Conservation (phyloP, 768 basidiomycete species). For the Pilatotrama ljubarskyi region DNA sequence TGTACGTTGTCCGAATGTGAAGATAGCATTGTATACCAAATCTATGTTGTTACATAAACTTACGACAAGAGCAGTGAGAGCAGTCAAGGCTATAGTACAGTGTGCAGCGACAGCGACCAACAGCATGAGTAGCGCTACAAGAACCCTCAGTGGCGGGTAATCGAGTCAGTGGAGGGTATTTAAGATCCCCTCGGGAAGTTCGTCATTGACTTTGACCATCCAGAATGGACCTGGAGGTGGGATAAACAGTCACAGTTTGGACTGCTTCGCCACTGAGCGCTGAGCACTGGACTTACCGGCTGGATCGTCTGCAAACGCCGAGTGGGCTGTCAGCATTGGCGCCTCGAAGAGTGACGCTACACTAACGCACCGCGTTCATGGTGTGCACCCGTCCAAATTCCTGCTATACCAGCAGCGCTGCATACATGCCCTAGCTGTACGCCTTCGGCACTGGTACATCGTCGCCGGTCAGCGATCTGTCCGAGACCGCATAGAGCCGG, state of each 20-base stretch:
- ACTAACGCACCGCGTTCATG: constrained; percentile 53
- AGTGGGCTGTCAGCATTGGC: neutral
- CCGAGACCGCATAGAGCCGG: no score
- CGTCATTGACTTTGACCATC: constrained; percentile 57
- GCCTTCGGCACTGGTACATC: constrained; percentile 55
- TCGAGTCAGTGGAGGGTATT: constrained; percentile 7
- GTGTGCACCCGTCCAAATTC: constrained; percentile 64
- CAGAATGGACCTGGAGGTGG: constrained; percentile 61
- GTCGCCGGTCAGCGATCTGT: no score
- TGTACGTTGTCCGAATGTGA: no score
- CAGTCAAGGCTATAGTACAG: no score
- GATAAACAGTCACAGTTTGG: no score
- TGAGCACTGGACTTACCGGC: constrained; percentile 65
- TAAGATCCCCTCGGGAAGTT: constrained; percentile 28
- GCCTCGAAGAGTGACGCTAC: neutral
- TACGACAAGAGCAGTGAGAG: no score
- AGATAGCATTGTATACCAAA: no score
- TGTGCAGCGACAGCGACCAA: neutral
- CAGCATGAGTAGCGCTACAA: neutral
- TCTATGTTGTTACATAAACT: no score
- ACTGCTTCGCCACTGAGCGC: no score
- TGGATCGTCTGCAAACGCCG: constrained; percentile 52
- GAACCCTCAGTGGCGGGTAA: neutral
- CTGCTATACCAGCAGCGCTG: constrained; percentile 66
- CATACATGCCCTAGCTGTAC: constrained; percentile 65